Percentiles rank a stretch among this genome's conserved stretches.
Evolutionary conservation across 1,284 basidiomycete species (phyloP).

Genomic region (Fomitiporia mediterranea): DNA sequence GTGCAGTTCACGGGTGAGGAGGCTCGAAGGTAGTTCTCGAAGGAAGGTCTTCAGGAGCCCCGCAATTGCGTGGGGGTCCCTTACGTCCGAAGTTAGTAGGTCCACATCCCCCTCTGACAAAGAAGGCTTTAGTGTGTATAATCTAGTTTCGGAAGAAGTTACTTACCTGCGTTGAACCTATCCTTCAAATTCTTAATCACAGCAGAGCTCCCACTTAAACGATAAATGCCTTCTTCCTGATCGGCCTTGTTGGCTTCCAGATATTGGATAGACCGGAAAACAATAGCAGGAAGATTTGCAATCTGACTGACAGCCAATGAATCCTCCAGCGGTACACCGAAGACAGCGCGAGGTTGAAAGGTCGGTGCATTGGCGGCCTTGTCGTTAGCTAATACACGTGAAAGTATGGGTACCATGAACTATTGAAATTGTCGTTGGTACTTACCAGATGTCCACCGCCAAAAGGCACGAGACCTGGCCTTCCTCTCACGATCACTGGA

Average conservation of each 20-base stretch:
- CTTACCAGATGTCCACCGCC: constrained; percentile 55
- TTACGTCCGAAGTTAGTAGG: constrained; percentile 82
- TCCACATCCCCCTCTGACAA: constrained; percentile 84
- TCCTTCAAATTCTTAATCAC: constrained; percentile 94
- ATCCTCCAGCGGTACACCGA: constrained; percentile 85
- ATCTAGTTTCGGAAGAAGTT: neutral
- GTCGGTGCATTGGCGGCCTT: constrained; percentile 37
- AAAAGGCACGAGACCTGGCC: constrained; percentile 85
- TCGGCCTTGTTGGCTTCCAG: constrained; percentile 88
- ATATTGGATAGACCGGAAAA: constrained; percentile 91
- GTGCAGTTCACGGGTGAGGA: constrained; percentile 89
- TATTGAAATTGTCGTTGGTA: constrained; percentile 19
- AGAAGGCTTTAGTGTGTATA: neutral
- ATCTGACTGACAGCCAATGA: constrained; percentile 87
- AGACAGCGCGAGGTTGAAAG: constrained; percentile 69
- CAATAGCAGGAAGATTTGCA: constrained; percentile 87
- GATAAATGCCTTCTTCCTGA: constrained; percentile 96
- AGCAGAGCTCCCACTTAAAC: constrained; percentile 87
- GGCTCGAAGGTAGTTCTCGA: constrained; percentile 85
- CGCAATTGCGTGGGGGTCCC: constrained; percentile 94
- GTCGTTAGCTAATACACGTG: constrained; percentile 27
- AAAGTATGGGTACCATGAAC: constrained; percentile 8
- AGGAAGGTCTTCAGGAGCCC: constrained; percentile 89
- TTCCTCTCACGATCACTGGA: constrained; percentile 73
- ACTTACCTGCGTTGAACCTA: constrained; percentile 80